These are phyloP conservation scores for Hymenoscyphus repandus DNA, from an alignment of 2,329 filamentous ascomycete species.

Conservation along the genomic window DNA sequence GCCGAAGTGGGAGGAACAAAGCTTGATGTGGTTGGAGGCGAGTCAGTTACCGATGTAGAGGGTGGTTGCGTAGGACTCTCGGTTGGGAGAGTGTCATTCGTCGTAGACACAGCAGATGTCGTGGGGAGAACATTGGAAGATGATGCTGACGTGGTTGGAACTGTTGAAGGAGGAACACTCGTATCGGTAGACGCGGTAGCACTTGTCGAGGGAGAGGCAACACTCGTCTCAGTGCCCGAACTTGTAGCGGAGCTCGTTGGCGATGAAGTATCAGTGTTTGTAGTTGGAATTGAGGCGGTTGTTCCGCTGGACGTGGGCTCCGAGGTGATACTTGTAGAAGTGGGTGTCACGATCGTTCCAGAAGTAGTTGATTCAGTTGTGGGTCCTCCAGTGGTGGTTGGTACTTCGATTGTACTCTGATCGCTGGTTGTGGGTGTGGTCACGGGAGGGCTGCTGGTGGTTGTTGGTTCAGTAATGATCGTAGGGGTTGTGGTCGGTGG, in stretches of 20 bases:
- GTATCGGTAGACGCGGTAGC: background rate
- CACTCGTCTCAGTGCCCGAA: background rate
- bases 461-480: too few relatives aligned
- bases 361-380: background rate
- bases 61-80: background rate
- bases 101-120: slow-evolving; percentile 2
- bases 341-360: background rate
- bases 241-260: background rate
- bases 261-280: background rate
- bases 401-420: background rate
- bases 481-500: too few relatives aligned
- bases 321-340: background rate
- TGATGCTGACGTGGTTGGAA: background rate
- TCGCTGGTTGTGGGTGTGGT: too few relatives aligned
- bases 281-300: background rate
- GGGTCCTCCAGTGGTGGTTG: background rate
- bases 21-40: background rate
- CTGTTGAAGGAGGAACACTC: slow-evolving; percentile 1
- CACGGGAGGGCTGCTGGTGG: too few relatives aligned
- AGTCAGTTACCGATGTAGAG: slow-evolving; percentile 3
- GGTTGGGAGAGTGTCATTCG: slow-evolving; percentile 9
- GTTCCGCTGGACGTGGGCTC: background rate
- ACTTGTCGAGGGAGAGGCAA: background rate
- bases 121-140: background rate
- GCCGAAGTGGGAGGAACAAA: background rate